phyloP scores from a whole-genome alignment of 2,329 filamentous ascomycete species.

The Aspergillus tanneri region DNA sequence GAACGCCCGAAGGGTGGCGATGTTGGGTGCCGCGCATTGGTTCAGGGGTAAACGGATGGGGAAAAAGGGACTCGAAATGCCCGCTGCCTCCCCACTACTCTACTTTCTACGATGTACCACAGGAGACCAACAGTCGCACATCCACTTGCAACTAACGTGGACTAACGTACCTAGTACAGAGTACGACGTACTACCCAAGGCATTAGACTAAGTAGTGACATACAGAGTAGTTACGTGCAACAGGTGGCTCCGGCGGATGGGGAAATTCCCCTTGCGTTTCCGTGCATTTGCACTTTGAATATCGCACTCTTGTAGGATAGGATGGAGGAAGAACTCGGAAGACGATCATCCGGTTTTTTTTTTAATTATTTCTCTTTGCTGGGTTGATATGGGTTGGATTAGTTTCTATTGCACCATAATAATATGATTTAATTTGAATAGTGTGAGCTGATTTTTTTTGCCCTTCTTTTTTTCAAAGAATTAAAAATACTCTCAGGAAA shows the following conservation, averaged over 20 bases:
- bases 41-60: constrained; percentile 13
- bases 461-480: too few relatives aligned
- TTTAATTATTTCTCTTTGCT: neutral
- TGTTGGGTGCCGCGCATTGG: constrained; percentile 7
- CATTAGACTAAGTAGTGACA: neutral
- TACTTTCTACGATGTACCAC: too few relatives aligned
- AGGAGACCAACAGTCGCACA: too few relatives aligned
- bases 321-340: constrained; percentile 12
- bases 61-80: constrained; percentile 8
- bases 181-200: too few relatives aligned
- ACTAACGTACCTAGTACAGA: neutral
- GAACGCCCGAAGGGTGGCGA: constrained; percentile 5
- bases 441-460: neutral
- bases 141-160: neutral
- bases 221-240: too few relatives aligned
- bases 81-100: neutral
- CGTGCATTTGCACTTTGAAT: constrained; percentile 12
- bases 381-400: neutral
- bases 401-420: neutral
- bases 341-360: constrained; percentile 19
- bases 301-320: constrained; percentile 2
- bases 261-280: constrained; percentile 24
- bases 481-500: too few relatives aligned
- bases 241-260: constrained; percentile 18
- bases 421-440: too few relatives aligned